Conservation (phyloP, 768 basidiomycete species). For the Leccinellum rugosiceps region DNA sequence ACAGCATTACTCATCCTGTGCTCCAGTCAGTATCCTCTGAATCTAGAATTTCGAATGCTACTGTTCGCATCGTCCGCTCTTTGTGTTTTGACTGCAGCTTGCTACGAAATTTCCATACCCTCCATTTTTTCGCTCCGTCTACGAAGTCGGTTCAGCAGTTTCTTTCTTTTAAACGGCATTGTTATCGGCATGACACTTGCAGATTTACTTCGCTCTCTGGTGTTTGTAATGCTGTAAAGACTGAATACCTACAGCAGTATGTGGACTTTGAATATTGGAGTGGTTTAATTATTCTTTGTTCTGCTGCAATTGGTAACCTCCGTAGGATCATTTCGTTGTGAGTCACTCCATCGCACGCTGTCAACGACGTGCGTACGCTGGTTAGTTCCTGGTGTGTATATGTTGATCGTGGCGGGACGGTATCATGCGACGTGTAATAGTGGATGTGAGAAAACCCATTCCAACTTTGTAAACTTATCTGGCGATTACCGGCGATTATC, state of each 20-base stretch:
- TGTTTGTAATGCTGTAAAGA: not conserved
- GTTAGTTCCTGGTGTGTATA: not conserved
- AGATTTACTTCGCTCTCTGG: not conserved
- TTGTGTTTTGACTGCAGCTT: conserved; percentile 8
- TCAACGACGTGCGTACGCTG: not conserved
- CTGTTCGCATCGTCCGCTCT: conserved; percentile 13
- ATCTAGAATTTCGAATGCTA: conserved; percentile 4
- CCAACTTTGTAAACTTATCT: not conserved
- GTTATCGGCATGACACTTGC: not conserved
- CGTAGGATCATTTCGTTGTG: not conserved
- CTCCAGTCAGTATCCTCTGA: conserved; percentile 21
- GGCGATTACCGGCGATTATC: not conserved
- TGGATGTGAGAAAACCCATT: not conserved
- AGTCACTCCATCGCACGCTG: not conserved
- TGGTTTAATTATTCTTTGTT: not conserved
- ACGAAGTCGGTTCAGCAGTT: not conserved
- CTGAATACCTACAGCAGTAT: not conserved
- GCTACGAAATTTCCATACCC: conserved; percentile 15
- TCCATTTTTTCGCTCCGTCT: not conserved
- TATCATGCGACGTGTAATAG: not conserved
- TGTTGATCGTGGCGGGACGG: not conserved
- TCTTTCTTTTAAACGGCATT: not conserved
- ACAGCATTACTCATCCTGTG: not conserved
- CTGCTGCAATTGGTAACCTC: not conserved
- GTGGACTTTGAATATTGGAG: not conserved